Evolutionary conservation across 176 grass and related monocot genomes (phyloP), one percentile per base, ranked within the genome.

Genomic region (Cocos nucifera): DNA sequence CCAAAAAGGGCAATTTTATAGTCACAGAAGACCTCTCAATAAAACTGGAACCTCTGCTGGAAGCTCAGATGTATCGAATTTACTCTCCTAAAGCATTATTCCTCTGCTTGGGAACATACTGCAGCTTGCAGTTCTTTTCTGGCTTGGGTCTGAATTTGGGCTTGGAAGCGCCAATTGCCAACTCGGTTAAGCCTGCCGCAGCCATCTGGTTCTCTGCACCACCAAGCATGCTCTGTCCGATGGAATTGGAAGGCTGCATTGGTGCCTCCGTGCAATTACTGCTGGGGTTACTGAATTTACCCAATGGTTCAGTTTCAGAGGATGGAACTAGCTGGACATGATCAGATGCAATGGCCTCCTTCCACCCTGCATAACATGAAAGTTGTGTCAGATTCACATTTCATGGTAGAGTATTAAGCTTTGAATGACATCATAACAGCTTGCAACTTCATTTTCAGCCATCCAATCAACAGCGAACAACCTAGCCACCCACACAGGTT

Each of bases 41-140:
- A 76, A 69, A 80, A 74, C 63, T 39, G 58, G 57, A 57, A 65
- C 61, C 59, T 60, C 66, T 57, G 32, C 50, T 39, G 51, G 19
- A 51, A 71, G n/a, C 16, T 30, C 28, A 30, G 4, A 30, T 6
- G 28, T 5, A 30, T 30, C 1, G 12, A 26, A 49, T 18, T 32
- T 8, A 17, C 32, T 51, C 29, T 51, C 53, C 58, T 56, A 56
- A 39, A 35, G 23, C 19, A 26, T 19, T 64, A 66, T 28, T 61
- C 35, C 52, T 59, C 24, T 68, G 74, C 58, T 51, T 21, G 3
- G 57, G 62, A 5, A 53, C 35, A 53, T 75, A 78, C 4, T 71
- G 52, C 7, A 74, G 9, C 39, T 63, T 63, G 21, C 62, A 66
- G 62, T 50, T 75, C 25, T 63, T 61, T 17, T 44, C 59, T 49